Evolutionary conservation across 371 early-diverging fungal genomes (phyloP).

Genomic region (Dinochytrium kinnereticum): DNA sequence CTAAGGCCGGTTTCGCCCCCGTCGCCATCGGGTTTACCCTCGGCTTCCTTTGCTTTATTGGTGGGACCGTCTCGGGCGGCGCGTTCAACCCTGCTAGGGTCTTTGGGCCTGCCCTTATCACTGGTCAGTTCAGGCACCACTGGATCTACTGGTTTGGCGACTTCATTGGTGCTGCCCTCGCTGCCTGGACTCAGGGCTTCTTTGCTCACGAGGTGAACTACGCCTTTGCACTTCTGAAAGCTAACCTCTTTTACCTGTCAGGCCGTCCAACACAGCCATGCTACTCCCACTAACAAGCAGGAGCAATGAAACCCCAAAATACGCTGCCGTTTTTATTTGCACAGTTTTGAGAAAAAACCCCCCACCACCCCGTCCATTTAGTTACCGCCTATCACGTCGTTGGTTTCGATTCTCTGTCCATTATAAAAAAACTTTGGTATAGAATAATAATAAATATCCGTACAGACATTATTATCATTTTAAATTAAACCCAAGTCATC

Average conservation of each 20-base stretch:
- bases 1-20: slow-evolving; percentile 69
- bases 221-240: neutral
- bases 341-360: too few relatives aligned
- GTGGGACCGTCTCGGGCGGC: slow-evolving; percentile 69
- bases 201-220: slow-evolving; percentile 54
- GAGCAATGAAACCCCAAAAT: too few relatives aligned
- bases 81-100: slow-evolving; percentile 77
- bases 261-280: slow-evolving; percentile 35
- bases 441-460: too few relatives aligned
- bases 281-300: slow-evolving; percentile 22
- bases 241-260: neutral
- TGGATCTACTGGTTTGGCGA: slow-evolving; percentile 72
- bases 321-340: too few relatives aligned
- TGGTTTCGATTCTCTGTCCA: too few relatives aligned
- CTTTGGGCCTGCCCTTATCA: slow-evolving; percentile 63
- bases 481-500: too few relatives aligned
- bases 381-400: too few relatives aligned
- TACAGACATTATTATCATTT: too few relatives aligned
- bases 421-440: too few relatives aligned
- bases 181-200: slow-evolving; percentile 58
- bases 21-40: slow-evolving; percentile 68
- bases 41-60: slow-evolving; percentile 71
- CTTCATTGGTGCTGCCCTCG: slow-evolving; percentile 67
- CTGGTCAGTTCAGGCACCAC: slow-evolving; percentile 61
- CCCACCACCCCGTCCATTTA: too few relatives aligned